phyloP scores from a whole-genome alignment of 2,329 filamentous ascomycete species.

The Trichoderma gracile region DNA sequence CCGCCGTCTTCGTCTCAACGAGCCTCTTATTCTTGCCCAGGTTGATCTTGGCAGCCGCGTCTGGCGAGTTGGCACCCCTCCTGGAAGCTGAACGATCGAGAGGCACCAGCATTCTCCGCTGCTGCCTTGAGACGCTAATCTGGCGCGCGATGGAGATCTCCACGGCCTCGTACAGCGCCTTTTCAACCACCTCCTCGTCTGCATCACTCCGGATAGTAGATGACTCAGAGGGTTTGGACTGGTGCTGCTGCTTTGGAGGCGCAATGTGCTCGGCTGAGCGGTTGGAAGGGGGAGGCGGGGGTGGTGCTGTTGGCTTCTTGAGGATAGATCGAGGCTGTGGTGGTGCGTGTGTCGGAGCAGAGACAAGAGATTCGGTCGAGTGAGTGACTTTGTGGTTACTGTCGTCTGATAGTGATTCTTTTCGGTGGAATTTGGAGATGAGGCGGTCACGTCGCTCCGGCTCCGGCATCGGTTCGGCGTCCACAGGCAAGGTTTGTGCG shows the following conservation, averaged over 20 bases:
- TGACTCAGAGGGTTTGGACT: background rate
- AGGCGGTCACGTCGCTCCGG: constrained; percentile 23
- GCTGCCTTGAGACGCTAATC: constrained; percentile 64
- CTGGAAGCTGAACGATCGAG: constrained; percentile 42
- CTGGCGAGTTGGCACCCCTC: constrained; percentile 25
- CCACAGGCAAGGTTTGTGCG: background rate
- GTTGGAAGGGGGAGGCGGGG: background rate
- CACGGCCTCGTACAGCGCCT: constrained; percentile 52
- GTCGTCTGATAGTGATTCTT: constrained; percentile 7
- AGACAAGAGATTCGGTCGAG: background rate
- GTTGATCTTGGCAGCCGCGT: constrained; percentile 14
- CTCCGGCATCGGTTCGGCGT: background rate
- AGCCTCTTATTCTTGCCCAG: constrained; percentile 34
- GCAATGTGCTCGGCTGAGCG: background rate
- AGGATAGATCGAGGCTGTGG: constrained; percentile 12
- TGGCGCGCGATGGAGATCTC: constrained; percentile 68
- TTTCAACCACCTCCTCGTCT: constrained; percentile 29
- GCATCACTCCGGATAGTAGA: background rate
- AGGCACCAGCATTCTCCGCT: constrained; percentile 60
- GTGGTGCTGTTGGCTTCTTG: constrained; percentile 15
- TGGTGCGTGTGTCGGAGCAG: background rate
- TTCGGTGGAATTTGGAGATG: constrained; percentile 30
- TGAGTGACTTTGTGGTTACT: background rate
- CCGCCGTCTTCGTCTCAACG: constrained; percentile 44
- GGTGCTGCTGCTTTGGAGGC: background rate